Evolutionary conservation across 2,329 filamentous ascomycete genomes (phyloP).

Genomic region (Phyllosticta paracitricarpa): DNA sequence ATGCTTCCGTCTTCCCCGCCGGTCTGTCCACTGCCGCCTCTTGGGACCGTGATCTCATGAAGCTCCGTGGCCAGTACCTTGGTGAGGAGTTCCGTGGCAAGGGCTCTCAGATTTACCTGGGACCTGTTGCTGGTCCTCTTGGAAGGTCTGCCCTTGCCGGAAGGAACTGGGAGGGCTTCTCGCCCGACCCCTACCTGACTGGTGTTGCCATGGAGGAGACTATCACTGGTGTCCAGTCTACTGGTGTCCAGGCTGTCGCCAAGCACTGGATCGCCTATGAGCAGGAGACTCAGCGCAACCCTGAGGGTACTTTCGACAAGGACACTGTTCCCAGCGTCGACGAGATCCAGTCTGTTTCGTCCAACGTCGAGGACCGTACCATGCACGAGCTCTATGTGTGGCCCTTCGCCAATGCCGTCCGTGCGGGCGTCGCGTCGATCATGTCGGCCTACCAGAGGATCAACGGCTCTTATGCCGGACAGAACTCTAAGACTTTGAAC

Average conservation of each 20-base stretch:
- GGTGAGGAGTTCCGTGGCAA: slow-evolving; percentile 24
- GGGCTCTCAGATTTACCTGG: slow-evolving; percentile 33
- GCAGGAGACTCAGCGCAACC: slow-evolving; percentile 48
- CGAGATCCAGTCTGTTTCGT: slow-evolving; percentile 21
- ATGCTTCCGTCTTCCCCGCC: slow-evolving; percentile 28
- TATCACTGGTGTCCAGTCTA: slow-evolving; percentile 35
- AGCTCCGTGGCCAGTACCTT: slow-evolving; percentile 24
- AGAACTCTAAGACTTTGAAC: slow-evolving; percentile 37
- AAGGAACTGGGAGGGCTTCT: slow-evolving; percentile 41
- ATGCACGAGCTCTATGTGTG: slow-evolving; percentile 69
- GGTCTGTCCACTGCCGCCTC: slow-evolving; percentile 29
- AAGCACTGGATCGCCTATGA: slow-evolving; percentile 53
- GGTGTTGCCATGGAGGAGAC: slow-evolving; percentile 35
- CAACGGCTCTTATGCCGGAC: slow-evolving; percentile 31
- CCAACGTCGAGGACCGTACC: slow-evolving; percentile 61
- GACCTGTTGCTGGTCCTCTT: slow-evolving; percentile 34
- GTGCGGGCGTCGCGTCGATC: slow-evolving; percentile 48
- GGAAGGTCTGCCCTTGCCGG: slow-evolving; percentile 34
- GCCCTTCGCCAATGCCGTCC: slow-evolving; percentile 66
- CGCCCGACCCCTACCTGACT: slow-evolving; percentile 38
- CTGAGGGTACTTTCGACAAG: slow-evolving; percentile 43
- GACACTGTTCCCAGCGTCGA: slow-evolving; percentile 21
- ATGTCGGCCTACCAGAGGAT: slow-evolving; percentile 38
- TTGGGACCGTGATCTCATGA: slow-evolving; percentile 29
- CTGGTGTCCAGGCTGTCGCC: slow-evolving; percentile 32